Base-by-base conservation (phyloP, 805 yeast genomes). In the Metschnikowia santaceciliae region DNA sequence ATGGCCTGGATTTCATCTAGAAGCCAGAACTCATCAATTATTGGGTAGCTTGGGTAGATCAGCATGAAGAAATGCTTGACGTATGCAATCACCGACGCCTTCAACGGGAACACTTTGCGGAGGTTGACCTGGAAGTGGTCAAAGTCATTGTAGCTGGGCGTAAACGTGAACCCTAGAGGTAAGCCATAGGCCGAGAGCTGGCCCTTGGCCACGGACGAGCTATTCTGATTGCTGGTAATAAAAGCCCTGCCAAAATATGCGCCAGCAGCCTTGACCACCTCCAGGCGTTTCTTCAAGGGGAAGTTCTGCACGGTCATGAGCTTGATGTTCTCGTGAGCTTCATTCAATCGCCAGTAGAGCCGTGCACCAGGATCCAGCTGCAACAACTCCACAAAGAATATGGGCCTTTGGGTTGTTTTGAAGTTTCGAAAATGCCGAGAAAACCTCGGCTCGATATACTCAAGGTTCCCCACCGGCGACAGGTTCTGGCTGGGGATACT, bases 291-390 rank as follows among this genome's bases (percentile, higher is more conserved):
- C 15, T 36, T 35, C 4, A 44, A 11, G 3, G 37, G 46, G 23
- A 52, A 35, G 40, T 45, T 42, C 30, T 50, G 57, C 40, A 52
- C 36, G 22, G 57, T 54, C 50, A 52, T 50, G 32, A 51, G 50
- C 36, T 46, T 49, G 49, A 52, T 23, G 32, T 52, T 48, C 26
- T 54, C 49, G 11, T 44, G 35, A 34, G 15, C 33, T 23, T 55
- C 50, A n/a, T 47, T 41, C 33, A 50, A 47, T 6, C 49, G 46
- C 60, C 64, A 61, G 39, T 56, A 56, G 6, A 56, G 35, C 20
- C 47, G 40, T 8, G 54, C 48, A 4, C 63, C 62, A 3, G 59
- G 58, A 20, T 63, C 65, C 44, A 57, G 58, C 44, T 60, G 57
- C 43, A 61, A 56, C 42, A 59, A 42, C 26, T 49, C 56, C 14